Base-by-base conservation (phyloP, 306 rosid genomes). In the Castanospermum australe region DNA sequence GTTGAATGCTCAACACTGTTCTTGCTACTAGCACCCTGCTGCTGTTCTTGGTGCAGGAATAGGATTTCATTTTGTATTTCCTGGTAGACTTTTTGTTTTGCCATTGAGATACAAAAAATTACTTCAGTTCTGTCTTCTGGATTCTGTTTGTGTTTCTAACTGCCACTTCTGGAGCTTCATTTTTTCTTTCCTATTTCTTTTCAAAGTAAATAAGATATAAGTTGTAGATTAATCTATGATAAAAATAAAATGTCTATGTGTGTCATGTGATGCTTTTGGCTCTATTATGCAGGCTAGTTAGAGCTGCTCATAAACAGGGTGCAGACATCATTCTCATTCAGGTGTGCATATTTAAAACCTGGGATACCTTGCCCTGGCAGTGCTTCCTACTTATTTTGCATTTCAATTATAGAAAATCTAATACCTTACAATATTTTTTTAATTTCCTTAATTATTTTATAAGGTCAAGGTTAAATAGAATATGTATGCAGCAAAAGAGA, bases 301-400 rank as follows among this genome's bases (percentile, higher is more conserved):
- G 98, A 92, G 92, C 82, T 75, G 98, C 97, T 65, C 97, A 95
- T 85, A 82, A 85, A 20, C 84, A 81, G 71, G 99, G 99, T 56
- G 98, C 98, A 44, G 90, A 88, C 78, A 91, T 95, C 44, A 77
- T 95, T 81, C 98, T 95, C 39, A 87, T 95, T 81, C 99, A 95
- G 94, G 99, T 92, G 48, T 61, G 88, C n/a, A 36, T 70, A 5
- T 55, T 75, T 70, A 57, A 44, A 75, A 71, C 76, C 63, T 18
- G 13, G 57, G 62, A 32, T 56, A 32, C 22, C 13, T 32, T 55
- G 11, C 68, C 25, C 47, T 80, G 32, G 9, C 17, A 12, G 8
- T 59, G 69, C 50, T 71, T 59, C 38, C 56, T 48, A 48, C 54
- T 71, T 56, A 24, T 47, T 61, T 76, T 15, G 30, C 42, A 10